Evolutionary conservation across 1,284 basidiomycete genomes (phyloP).

Genomic region (Polyporus tsugae): DNA sequence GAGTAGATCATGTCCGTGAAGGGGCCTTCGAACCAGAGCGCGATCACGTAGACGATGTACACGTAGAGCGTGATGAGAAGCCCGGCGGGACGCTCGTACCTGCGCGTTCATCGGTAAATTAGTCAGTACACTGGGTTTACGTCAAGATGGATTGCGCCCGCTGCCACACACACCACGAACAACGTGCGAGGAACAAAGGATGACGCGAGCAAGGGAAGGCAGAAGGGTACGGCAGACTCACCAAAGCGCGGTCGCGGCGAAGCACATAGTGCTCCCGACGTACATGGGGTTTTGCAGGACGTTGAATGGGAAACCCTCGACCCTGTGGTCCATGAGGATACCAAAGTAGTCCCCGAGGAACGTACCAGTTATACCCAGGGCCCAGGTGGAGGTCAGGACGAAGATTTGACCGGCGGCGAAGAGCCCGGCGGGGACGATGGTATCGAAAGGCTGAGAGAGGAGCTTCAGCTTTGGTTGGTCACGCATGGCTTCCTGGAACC

Average conservation of each 20-base stretch:
- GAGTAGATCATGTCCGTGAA: slow-evolving; percentile 88
- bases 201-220: not conserved
- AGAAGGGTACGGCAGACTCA: slow-evolving; percentile 44
- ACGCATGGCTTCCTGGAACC: slow-evolving; percentile 75
- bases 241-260: slow-evolving; percentile 86
- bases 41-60: slow-evolving; percentile 84
- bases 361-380: slow-evolving; percentile 92
- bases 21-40: slow-evolving; percentile 87
- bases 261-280: slow-evolving; percentile 89
- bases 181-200: not conserved
- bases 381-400: slow-evolving; percentile 91
- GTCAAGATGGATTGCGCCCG: slow-evolving; percentile 16
- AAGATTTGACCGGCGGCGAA: slow-evolving; percentile 82
- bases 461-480: slow-evolving; percentile 73
- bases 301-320: slow-evolving; percentile 95
- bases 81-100: slow-evolving; percentile 87
- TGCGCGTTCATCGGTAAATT: slow-evolving; percentile 38
- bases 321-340: slow-evolving; percentile 92
- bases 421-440: slow-evolving; percentile 68
- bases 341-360: slow-evolving; percentile 99
- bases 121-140: slow-evolving; percentile 5
- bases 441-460: slow-evolving; percentile 66
- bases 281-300: slow-evolving; percentile 96
- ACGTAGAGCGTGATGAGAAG: slow-evolving; percentile 81
- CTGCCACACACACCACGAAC: not conserved